Base-by-base conservation (phyloP, 768 basidiomycete genomes). In the Mycena crocata region DNA sequence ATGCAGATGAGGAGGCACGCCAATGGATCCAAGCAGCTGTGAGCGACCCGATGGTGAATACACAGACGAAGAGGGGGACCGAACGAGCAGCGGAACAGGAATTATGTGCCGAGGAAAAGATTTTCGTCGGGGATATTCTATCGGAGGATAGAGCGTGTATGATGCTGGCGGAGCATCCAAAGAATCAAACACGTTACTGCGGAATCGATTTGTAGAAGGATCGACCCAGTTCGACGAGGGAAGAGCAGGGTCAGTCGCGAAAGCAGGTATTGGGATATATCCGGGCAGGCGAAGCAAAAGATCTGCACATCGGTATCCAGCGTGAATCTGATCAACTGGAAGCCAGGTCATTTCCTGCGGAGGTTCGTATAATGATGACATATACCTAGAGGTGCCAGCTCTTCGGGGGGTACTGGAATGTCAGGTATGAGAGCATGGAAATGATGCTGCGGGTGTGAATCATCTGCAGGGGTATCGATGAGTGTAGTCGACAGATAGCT, bases 221-320 rank as follows among this genome's bases (percentile, higher is more conserved):
- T 90, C 83, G 10, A 93, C 84, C 93, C 93, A 94, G 5, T 77
- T 76, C 15, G 85, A 80, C 0, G 92, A 84, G 3, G 92, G 92
- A 14, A 93, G 82, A 2, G 78, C 56, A 0, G 88, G 88, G 14
- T 80, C 74, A 23, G 75, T 52, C 6, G 82, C 75, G 75, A 94
- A 93, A 0, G 92, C 90, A 0, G 93, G 93, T 55, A 94, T 90
- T 1, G 93, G 93, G 48, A 94, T 92, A 42, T 82, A 78, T 13
- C 92, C 93, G 0, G 93, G 93, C 1, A 93, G 81, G 7, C 88
- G 86, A 3, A 93, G 78, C 0, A 93, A 84, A 32, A 93, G 80
- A 70, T 93, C 89, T 4, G 92, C 92, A 71, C 87, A 89, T 15
- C 87, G 82, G 71, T 93, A 93, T 24, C 92, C 92, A 13, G 80